Evolutionary conservation across 2,329 filamentous ascomycete species (phyloP).

Genomic region (Metarhizium guizhouense): DNA sequence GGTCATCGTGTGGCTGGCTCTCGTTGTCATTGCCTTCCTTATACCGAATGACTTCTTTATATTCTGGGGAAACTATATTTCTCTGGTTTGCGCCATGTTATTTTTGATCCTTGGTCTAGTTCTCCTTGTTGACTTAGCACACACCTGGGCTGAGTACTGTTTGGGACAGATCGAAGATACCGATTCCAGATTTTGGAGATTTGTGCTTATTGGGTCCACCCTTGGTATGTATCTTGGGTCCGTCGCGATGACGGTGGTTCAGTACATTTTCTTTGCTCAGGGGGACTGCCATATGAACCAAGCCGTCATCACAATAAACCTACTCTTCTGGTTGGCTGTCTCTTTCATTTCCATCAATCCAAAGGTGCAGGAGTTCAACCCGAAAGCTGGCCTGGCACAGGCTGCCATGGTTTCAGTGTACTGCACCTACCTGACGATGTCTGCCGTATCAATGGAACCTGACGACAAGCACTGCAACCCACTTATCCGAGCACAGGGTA

Average conservation of each 20-base stretch:
- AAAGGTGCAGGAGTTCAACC: slow-evolving; percentile 80
- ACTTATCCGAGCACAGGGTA: slow-evolving; percentile 73
- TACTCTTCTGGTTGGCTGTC: slow-evolving; percentile 72
- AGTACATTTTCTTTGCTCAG: slow-evolving; percentile 92
- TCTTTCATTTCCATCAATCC: slow-evolving; percentile 86
- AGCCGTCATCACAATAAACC: slow-evolving; percentile 87
- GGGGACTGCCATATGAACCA: slow-evolving; percentile 90
- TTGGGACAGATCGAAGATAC: slow-evolving; percentile 85
- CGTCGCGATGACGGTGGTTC: slow-evolving; percentile 87
- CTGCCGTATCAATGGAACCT: slow-evolving; percentile 96
- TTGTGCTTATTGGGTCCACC: slow-evolving; percentile 82
- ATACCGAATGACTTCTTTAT: slow-evolving; percentile 94
- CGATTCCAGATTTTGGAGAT: slow-evolving; percentile 78
- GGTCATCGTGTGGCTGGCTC: slow-evolving; percentile 75
- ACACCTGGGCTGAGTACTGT: slow-evolving; percentile 96
- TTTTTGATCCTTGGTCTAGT: slow-evolving; percentile 91
- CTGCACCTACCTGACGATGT: slow-evolving; percentile 98
- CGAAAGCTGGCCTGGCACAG: slow-evolving; percentile 91
- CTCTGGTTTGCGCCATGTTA: slow-evolving; percentile 78
- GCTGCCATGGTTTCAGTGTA: slow-evolving; percentile 96
- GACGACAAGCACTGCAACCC: slow-evolving; percentile 93
- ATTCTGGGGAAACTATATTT: slow-evolving; percentile 91
- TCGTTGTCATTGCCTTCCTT: slow-evolving; percentile 87
- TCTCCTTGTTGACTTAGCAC: slow-evolving; percentile 86
- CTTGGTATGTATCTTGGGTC: slow-evolving; percentile 88